Evolutionary conservation across 805 yeast species (phyloP), one percentile per base, ranked within the genome.

Genomic region (Teunomyces panamensis): DNA sequence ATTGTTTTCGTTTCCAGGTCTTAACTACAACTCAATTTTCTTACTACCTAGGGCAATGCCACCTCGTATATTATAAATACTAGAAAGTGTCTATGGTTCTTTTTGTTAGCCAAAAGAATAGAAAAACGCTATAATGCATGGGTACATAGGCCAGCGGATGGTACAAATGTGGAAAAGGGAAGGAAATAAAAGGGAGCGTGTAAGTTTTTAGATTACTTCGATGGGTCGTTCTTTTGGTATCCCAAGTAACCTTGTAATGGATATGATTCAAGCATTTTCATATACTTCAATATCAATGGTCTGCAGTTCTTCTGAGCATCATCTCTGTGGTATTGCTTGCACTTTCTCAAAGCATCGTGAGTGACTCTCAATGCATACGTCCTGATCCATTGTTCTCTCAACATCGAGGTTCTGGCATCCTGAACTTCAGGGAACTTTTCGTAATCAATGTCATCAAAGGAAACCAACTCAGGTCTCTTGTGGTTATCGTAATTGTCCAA

Each of bases 211-310:
- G 30, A 30, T 49, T 71, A 85, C 71, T 87, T 85, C 32, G 87
- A 74, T 39, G 92, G 94, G 63, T 87, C 96, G 69, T 87, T 87
- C 78, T 88, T 85, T 73, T 88, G 95, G 72, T 87, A 87, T n/a
- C 89, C 92, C 62, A 83, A 71, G 69, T 77, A 87, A 39, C 96
- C 96, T 56, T 80, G 78, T 50, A 85, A 77, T 56, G 82, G 79
- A 56, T 85, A 79, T 44, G 77, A 68, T 48, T 89, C 91, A 48
- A 87, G 73, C 87, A 88, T 75, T 57, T 84, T 87, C 73, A 88
- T 70, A 65, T 88, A 87, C 71, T 74, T 81, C 69, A 85, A 84
- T 28, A 90, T 86, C 58, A 88, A 73, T 42, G 87, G 87, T 66
- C 84, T 80, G 71, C 96, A 88, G 66, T 86, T 88, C 71, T 87